These are phyloP conservation scores for Bocquillonia castaneifolia DNA, from an alignment of 441 rosid species.

Conservation along the genomic window DNA sequence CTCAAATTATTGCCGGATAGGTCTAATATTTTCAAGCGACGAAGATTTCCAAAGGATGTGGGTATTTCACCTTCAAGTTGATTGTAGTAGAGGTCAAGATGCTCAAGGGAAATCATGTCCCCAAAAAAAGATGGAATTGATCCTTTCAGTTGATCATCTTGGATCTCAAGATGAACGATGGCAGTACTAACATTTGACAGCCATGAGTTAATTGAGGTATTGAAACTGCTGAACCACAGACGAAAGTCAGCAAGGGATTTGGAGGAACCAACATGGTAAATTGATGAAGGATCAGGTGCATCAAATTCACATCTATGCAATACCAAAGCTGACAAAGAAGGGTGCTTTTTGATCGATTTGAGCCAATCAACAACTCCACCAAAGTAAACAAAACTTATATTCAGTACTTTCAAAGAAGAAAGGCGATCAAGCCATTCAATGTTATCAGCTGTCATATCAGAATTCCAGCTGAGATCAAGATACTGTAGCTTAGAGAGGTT, in stretches of 20 bases:
- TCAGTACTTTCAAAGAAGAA: constrained; percentile 5
- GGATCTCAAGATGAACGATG: constrained; percentile 6
- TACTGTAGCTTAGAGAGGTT: constrained; percentile 15
- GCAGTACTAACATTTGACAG: constrained; percentile 7
- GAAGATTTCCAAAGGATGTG: constrained; percentile 6
- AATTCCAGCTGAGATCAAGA: constrained; percentile 1
- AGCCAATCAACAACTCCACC: neutral
- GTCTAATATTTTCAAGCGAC: neutral
- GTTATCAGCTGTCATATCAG: neutral
- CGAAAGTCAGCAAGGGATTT: constrained; percentile 3
- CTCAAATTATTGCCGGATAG: constrained; percentile 2
- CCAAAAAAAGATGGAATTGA: constrained; percentile 17
- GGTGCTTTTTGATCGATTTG: constrained; percentile 8
- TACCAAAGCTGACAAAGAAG: constrained; percentile 9
- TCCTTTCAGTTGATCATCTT: constrained; percentile 3
- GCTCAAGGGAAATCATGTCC: neutral
- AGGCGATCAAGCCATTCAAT: constrained; percentile 22
- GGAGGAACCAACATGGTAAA: constrained; percentile 9
- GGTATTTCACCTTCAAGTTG: constrained; percentile 1
- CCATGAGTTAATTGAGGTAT: neutral
- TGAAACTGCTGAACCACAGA: neutral
- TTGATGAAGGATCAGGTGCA: constrained; percentile 6
- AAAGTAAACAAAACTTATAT: neutral
- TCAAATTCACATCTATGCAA: neutral
- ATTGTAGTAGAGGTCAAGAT: neutral